Conservation (phyloP, 192 early-diverging fungal species). For the Neocallimastix lanati region DNA sequence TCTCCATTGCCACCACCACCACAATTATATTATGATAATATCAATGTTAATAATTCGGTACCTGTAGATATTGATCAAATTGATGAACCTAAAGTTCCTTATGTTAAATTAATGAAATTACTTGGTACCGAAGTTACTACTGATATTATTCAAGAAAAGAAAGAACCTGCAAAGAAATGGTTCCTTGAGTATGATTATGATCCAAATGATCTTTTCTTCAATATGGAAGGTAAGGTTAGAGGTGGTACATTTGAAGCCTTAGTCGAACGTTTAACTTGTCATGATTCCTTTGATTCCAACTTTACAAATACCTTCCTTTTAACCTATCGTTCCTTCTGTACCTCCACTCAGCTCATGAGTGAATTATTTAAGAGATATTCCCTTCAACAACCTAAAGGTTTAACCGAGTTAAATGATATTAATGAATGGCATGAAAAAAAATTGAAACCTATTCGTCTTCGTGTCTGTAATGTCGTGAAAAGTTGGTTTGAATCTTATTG, state of each 20-base stretch:
- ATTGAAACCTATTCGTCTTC: conserved; percentile 71
- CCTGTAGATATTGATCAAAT: background rate
- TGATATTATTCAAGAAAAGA: background rate
- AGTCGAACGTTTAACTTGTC: conserved; percentile 51
- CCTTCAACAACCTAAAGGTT: conserved; percentile 47
- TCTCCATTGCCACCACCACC: background rate
- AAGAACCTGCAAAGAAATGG: conserved; percentile 11
- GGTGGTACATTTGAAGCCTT: conserved; percentile 50
- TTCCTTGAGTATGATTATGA: conserved; percentile 36
- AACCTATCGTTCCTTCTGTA: conserved; percentile 84
- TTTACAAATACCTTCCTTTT: conserved; percentile 78
- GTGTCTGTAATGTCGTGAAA: conserved; percentile 84
- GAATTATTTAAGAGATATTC: conserved; percentile 57
- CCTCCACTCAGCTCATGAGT: conserved; percentile 54
- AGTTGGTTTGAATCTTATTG: conserved; percentile 85
- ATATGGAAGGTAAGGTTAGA: conserved; percentile 48
- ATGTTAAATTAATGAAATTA: background rate
- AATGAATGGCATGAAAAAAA: conserved; percentile 69
- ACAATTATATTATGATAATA: background rate
- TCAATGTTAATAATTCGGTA: no score
- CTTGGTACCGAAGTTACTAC: background rate
- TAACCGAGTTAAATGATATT: conserved; percentile 36
- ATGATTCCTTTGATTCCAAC: conserved; percentile 34
- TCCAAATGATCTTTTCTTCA: conserved; percentile 35
- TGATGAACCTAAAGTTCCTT: background rate